Percentiles rank a stretch among this genome's conserved stretches.
phyloP scores from a whole-genome alignment of 495 filamentous ascomycete species.

The Geoglossum glabrum region DNA sequence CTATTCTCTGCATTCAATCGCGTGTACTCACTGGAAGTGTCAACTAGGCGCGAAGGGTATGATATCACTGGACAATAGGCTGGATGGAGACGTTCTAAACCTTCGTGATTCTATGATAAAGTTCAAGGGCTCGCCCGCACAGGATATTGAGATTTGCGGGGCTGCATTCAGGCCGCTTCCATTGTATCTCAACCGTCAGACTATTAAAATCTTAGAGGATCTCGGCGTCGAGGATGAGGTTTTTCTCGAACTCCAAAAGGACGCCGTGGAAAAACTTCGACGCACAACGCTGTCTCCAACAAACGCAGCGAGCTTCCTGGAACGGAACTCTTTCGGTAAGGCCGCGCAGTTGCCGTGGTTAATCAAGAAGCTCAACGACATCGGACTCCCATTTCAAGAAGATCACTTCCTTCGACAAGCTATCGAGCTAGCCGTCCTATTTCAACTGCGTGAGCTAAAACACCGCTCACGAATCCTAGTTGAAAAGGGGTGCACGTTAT shows the following conservation, averaged over 20 bases:
- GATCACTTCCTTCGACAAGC: slow-evolving; percentile 44
- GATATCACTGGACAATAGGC: slow-evolving; percentile 39
- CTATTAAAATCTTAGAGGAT: slow-evolving; percentile 75
- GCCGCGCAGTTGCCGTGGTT: slow-evolving; percentile 34
- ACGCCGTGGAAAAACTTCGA: slow-evolving; percentile 35
- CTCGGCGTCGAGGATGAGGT: slow-evolving; percentile 29
- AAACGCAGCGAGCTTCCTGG: slow-evolving; percentile 44
- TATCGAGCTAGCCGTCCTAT: slow-evolving; percentile 43
- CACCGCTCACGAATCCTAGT: slow-evolving; percentile 56
- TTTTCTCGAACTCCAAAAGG: slow-evolving; percentile 40
- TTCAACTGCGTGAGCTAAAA: slow-evolving; percentile 49
- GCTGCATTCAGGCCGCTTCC: slow-evolving; percentile 41
- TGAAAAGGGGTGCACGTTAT: slow-evolving; percentile 44
- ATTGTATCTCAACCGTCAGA: slow-evolving; percentile 49
- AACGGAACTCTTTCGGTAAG: slow-evolving; percentile 31
- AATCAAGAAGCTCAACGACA: slow-evolving; percentile 29
- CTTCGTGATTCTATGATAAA: slow-evolving; percentile 64
- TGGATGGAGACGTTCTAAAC: slow-evolving; percentile 31
- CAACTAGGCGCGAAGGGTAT: slow-evolving; percentile 48
- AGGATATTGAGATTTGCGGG: slow-evolving; percentile 56
- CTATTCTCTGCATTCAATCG: neutral
- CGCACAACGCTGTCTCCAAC: slow-evolving; percentile 27
- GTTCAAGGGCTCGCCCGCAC: slow-evolving; percentile 33
- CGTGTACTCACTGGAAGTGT: neutral
- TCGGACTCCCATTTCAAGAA: slow-evolving; percentile 37